phyloP scores from a whole-genome alignment of 2,329 filamentous ascomycete genomes.

The Paraphoma chrysanthemicola region DNA sequence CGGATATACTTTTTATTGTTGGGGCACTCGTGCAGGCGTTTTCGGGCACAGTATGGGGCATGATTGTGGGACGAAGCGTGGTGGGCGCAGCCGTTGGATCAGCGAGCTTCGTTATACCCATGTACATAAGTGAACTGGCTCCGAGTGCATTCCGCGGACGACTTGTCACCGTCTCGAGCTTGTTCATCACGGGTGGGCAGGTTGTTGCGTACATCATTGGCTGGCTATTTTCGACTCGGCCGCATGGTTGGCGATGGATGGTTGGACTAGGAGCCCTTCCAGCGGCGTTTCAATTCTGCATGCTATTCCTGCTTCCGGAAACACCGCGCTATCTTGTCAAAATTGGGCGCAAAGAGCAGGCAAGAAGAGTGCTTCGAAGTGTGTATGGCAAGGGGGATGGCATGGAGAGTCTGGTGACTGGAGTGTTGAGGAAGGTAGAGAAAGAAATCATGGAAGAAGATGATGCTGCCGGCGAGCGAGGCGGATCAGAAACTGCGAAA shows the following conservation, averaged over 20 bases:
- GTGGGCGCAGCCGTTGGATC: slow-evolving; percentile 77
- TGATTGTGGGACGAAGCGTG: slow-evolving; percentile 72
- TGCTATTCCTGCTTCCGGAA: slow-evolving; percentile 81
- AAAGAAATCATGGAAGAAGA: slow-evolving; percentile 76
- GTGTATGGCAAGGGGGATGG: slow-evolving; percentile 61
- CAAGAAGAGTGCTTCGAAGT: slow-evolving; percentile 67
- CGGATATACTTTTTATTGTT: slow-evolving; percentile 66
- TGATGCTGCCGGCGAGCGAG: slow-evolving; percentile 53
- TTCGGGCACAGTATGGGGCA: slow-evolving; percentile 63
- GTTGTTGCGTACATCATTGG: slow-evolving; percentile 87
- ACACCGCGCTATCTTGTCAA: slow-evolving; percentile 87
- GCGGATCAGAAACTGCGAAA: slow-evolving; percentile 40
- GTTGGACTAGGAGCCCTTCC: slow-evolving; percentile 84
- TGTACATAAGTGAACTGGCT: slow-evolving; percentile 81
- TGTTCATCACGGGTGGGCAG: slow-evolving; percentile 88
- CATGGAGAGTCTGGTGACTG: slow-evolving; percentile 58
- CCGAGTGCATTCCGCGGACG: slow-evolving; percentile 78
- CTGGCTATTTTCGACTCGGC: slow-evolving; percentile 69
- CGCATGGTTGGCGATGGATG: slow-evolving; percentile 83
- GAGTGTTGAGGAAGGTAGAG: slow-evolving; percentile 73
- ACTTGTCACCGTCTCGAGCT: slow-evolving; percentile 79
- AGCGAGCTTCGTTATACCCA: slow-evolving; percentile 80
- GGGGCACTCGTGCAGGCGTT: slow-evolving; percentile 72
- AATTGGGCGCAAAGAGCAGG: slow-evolving; percentile 66
- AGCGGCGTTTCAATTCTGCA: slow-evolving; percentile 71